Conservation (phyloP, 2,329 filamentous ascomycete species). For the Macroventuria anomochaeta region DNA sequence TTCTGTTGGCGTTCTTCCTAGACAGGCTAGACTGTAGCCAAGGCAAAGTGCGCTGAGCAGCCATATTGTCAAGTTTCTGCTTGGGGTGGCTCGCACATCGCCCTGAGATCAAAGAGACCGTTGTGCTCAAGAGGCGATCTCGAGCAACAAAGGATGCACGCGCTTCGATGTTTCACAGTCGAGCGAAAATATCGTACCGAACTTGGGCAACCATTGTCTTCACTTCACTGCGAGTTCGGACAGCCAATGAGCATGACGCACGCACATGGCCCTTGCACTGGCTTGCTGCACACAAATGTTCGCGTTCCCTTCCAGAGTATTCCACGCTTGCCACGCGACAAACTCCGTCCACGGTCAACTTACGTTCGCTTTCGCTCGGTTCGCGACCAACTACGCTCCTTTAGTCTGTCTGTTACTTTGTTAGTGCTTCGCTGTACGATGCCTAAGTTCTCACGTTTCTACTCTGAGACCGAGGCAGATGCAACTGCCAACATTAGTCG, state of each 20-base stretch:
- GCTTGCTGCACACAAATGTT: not conserved
- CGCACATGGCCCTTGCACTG: not conserved
- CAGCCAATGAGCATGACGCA: not conserved
- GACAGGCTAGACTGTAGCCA: not conserved
- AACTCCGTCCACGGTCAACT: not conserved
- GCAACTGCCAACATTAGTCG: not conserved
- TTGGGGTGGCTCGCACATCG: too few relatives aligned
- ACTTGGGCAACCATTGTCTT: not conserved
- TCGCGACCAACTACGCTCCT: not conserved
- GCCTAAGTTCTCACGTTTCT: slow-evolving; percentile 8
- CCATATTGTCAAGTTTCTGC: not conserved
- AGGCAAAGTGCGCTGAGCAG: not conserved
- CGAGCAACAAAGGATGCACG: too few relatives aligned
- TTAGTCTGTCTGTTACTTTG: not conserved
- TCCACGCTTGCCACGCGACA: not conserved
- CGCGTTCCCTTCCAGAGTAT: not conserved
- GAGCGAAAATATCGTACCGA: too few relatives aligned
- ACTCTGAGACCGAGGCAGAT: slow-evolving; percentile 7
- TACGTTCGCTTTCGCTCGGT: not conserved
- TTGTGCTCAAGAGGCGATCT: too few relatives aligned
- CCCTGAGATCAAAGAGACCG: too few relatives aligned
- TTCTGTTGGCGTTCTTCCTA: not conserved
- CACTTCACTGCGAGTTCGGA: slow-evolving; percentile 1
- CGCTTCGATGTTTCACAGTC: too few relatives aligned
- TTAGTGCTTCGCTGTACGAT: not conserved